Base-by-base conservation (phyloP, 208 protist genomes). In the Trichomonas tenax region DNA sequence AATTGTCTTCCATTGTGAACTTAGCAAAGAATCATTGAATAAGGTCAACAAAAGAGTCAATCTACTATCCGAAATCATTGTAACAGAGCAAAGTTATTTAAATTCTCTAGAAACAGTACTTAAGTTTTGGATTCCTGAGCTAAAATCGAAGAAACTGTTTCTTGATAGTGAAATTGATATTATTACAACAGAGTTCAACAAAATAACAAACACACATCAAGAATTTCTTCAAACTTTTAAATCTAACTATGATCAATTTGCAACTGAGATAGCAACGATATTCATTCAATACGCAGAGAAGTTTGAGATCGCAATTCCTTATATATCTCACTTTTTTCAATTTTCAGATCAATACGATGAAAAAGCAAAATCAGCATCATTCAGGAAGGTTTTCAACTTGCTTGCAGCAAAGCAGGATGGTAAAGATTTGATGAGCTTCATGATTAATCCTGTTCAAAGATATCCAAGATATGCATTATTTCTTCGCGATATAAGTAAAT, bases 381-480 rank as follows among this genome's bases (percentile, higher is more conserved):
- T 72, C 21, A 72, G 58, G 26, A 72, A 72, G 26, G 58, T 21
- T 6, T 21, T 72, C 26, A 72, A 6, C 26, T 21, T 31, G 58
- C 58, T 72, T n/a, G 58, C 58, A 8, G 58, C 11, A 1, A 17
- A n/a, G 2, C 11, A 72, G 26, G 26, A 72, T 72, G 21, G 58
- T n/a, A 72, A 17, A 72, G 58, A 72, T n/a, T n/a, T 72, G 26
- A 17, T 72, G 21, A 72, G 58, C 26, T 72, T 72, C 21, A 4
- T 72, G 11, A n/a, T 72, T 2, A 72, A 26, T 26, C 58, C 58
- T 6, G 58, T 72, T 97, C 98, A 89, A 48, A 45, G 82, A 34
- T 89, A 89, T 89, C 82, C 82, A n/a, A 34, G 82, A 46, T 89
- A 89, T 89, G 38, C 82, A n/a, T 89, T 89, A 48, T 48, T 89